Evolutionary conservation across 768 basidiomycete genomes (phyloP), one percentile per base, ranked within the genome.

Genomic region (Strobilomyces echinocephalus): DNA sequence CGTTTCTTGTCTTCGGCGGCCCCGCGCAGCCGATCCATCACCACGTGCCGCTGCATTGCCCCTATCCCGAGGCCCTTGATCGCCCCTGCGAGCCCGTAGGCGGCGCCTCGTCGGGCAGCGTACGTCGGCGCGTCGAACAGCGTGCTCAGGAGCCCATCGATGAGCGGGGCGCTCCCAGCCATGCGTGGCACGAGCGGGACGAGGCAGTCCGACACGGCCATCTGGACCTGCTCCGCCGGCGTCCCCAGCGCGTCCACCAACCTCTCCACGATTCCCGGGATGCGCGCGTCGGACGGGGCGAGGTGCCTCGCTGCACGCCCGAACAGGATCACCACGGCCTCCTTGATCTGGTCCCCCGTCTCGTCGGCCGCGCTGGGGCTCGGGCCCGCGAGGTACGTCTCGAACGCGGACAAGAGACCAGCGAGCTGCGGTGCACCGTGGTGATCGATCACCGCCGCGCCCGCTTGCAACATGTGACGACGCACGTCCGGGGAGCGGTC

Each of bases 141-240:
- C 33, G 92, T 86, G 11, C 82, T 77, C 60, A 94, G 80, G 4
- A 99, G 76, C 51, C 77, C 73, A 46, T 91, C 88, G 42, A 93
- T 79, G n/a, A 99, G 74, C 20, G 70, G 66, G 2, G 79, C 73
- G 24, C 59, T 54, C 26, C 20, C 75, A 31, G 76, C 74, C 78
- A 91, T 87, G 30, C 84, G 71, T 34, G 79, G 78, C 39, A 94
- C 89, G 8, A 99, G 76, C 1, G 94, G 91, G 0, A 91, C 87
- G 4, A 99, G 76, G 72, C 95, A 98, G 54, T 97, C 97, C 0
- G 95, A 91, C 1, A 98, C 93, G 8, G 97, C 95, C 42, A 91
- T 86, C 67, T 98, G 95, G 0, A 99, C 97, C 65, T 95, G 87
- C 67, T 99, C 97, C 3, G 94, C 83, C 0, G 95, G 97, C 0